Evolutionary conservation across 352 stramenopile genomes (phyloP).

Genomic region (Pythium inflatum): DNA sequence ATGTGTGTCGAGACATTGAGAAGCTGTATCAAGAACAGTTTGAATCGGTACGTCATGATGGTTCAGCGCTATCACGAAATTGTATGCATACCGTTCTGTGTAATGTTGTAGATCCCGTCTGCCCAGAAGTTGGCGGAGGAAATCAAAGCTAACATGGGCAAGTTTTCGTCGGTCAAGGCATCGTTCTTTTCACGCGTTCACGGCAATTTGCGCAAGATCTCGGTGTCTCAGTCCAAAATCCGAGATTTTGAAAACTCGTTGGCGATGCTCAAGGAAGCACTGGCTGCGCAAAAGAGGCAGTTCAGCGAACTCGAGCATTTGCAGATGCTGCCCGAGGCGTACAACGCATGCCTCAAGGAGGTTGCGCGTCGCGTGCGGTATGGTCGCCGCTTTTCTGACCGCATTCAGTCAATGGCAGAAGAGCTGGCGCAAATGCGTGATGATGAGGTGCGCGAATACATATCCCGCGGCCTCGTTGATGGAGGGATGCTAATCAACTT

Average conservation of each 20-base stretch:
- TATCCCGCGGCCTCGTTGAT: no score
- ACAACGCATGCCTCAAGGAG: slow-evolving; percentile 77
- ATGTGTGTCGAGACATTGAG: slow-evolving; percentile 85
- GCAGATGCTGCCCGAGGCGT: slow-evolving; percentile 82
- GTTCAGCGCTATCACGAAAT: no score
- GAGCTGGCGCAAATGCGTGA: slow-evolving; percentile 81
- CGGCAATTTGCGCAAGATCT: slow-evolving; percentile 70
- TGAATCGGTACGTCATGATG: slow-evolving; percentile 62
- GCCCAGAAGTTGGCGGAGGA: slow-evolving; percentile 68
- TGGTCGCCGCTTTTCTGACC: slow-evolving; percentile 71
- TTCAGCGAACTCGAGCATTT: slow-evolving; percentile 88
- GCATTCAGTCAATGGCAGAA: slow-evolving; percentile 87
- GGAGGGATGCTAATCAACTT: background rate
- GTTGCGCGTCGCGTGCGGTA: slow-evolving; percentile 77
- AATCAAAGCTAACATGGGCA: slow-evolving; percentile 57
- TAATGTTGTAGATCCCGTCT: slow-evolving; percentile 59
- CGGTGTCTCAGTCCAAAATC: slow-evolving; percentile 82
- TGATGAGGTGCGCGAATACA: slow-evolving; percentile 83
- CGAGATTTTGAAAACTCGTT: slow-evolving; percentile 90
- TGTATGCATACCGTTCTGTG: no score
- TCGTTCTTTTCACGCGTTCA: slow-evolving; percentile 65
- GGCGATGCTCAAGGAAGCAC: slow-evolving; percentile 75
- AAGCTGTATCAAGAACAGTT: slow-evolving; percentile 77
- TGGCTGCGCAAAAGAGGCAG: slow-evolving; percentile 79
- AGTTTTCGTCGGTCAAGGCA: slow-evolving; percentile 58